Evolutionary conservation across 495 filamentous ascomycete genomes (phyloP), one percentile per base, ranked within the genome.

Genomic region (Neurospora africana): DNA sequence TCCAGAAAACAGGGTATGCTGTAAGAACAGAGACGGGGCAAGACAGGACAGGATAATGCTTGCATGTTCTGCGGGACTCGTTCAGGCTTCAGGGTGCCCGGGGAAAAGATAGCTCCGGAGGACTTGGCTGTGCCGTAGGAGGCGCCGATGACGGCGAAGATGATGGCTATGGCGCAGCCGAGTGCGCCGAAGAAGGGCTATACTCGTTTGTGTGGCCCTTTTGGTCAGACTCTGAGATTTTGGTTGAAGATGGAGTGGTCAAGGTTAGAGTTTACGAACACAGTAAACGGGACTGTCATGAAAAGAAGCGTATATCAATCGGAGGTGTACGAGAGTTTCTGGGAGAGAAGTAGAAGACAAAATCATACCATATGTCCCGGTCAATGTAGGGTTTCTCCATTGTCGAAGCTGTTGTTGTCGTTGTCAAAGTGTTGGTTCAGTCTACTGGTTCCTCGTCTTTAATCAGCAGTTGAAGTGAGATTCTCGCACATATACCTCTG

Each of bases 61-160:
- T 74, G 79, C 79, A 80, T 81, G 73, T 85, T 86, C 73, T 94
- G 95, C 91, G 97, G 95, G 74, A 98, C 92, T 74, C 94, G 85
- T 71, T 97, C 92, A 36, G 94, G 88, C 8, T 82, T 79, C 69
- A 85, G 74, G 71, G 86, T 75, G 69, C 83, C 81, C 40, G 81
- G 80, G 65, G 92, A 86, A 78, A 94, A 97, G 41, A 92, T 93
- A 68, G 94, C 94, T 15, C 95, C 89, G 73, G 93, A 89, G 68
- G 94, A 89, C 73, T 86, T 86, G 73, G 95, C 92, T 23, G 95
- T 97, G 72, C 95, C 95, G 84, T 97, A 98, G 74, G 94, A 93
- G 70, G 94, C 93, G 77, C 95, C 94, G 76, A 92, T 83, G 77
- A 84, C 92, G 71, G 81, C 82, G 80, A 84, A 81, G 84, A 93